Evolutionary conservation across 2,329 filamentous ascomycete species (phyloP).

Genomic region (Huntiella savannae): DNA sequence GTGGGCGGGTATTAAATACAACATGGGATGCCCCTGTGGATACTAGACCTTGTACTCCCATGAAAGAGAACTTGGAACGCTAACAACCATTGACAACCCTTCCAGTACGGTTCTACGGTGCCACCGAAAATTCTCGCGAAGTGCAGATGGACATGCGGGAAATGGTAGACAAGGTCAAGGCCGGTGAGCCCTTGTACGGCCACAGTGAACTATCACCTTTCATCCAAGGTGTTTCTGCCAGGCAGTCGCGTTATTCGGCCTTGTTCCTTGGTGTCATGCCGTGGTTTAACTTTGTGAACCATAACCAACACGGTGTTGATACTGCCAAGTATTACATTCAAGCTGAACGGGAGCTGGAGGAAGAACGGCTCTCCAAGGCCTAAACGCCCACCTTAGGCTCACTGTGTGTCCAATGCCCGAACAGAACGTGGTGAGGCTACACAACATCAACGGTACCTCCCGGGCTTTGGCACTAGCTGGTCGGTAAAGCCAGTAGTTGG

Average conservation of each 20-base stretch:
- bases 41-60: too few species aligned
- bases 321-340: conserved; percentile 97
- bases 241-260: conserved; percentile 82
- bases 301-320: conserved; percentile 86
- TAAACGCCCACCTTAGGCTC: background rate
- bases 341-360: conserved; percentile 82
- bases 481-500: too few species aligned
- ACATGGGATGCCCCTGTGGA: too few species aligned
- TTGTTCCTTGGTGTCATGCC: conserved; percentile 70
- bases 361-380: conserved; percentile 29
- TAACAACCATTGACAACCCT: background rate
- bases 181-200: conserved; percentile 76
- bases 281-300: conserved; percentile 98
- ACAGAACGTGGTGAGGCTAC: too few species aligned
- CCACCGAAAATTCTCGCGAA: conserved; percentile 80
- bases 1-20: too few species aligned
- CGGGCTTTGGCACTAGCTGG: too few species aligned
- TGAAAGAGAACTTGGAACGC: background rate
- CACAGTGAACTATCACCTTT: conserved; percentile 59
- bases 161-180: conserved; percentile 94
- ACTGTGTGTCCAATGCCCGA: too few species aligned
- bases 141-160: conserved; percentile 93
- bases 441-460: too few species aligned
- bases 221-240: conserved; percentile 79
- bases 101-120: conserved; percentile 85